Evolutionary conservation across 2,329 filamentous ascomycete genomes (phyloP), one percentile per base, ranked within the genome.

Genomic region (Capronia americana): DNA sequence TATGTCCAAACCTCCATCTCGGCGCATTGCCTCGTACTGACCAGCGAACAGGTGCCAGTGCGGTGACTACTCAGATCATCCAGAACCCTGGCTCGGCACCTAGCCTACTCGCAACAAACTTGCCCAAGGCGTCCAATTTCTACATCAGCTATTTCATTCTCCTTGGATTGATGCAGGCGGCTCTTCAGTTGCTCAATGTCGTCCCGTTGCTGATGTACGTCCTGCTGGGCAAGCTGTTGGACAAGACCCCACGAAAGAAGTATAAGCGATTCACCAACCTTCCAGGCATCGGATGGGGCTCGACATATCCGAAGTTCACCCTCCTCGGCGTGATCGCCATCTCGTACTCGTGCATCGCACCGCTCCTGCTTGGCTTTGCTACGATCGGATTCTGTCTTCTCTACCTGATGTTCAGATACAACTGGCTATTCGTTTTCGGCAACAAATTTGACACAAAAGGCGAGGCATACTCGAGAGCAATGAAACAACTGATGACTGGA

Each of bases 141-240:
- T 99, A 97, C 78, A 90, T 98, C 14, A 93, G 90, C 0, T 99
- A 97, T 80, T 96, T 98, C 73, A 86, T 98, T 26, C 88, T 99
- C 0, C 93, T 98, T 77, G 95, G 94, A 32, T 77, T 98, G 53
- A 63, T 63, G 48, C 66, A 70, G 34, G 68, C 86, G 90, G 73
- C 84, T 93, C 41, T 86, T 91, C 64, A 87, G 74, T 38, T 72
- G 14, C 63, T 72, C 63, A 71, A 73, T 67, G 68, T 72, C 28
- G 71, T 71, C 17, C 67, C 68, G 4, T 56, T 72, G 53, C 48
- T 72, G 20, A 65, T 71, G 64, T 68, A 68, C 61, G 56, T 64
- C 20, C 2, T 71, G 14, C 57, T 72, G 11, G 71, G 71, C 59
- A 68, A 69, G 34, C 30, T 72, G 41, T 54, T 71, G 61, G 59